A percentile compares a stretch with the other conserved stretches of the same genome.
Conservation (phyloP, 2,329 filamentous ascomycete genomes). For the Neopestalotiopsis clavispora region DNA sequence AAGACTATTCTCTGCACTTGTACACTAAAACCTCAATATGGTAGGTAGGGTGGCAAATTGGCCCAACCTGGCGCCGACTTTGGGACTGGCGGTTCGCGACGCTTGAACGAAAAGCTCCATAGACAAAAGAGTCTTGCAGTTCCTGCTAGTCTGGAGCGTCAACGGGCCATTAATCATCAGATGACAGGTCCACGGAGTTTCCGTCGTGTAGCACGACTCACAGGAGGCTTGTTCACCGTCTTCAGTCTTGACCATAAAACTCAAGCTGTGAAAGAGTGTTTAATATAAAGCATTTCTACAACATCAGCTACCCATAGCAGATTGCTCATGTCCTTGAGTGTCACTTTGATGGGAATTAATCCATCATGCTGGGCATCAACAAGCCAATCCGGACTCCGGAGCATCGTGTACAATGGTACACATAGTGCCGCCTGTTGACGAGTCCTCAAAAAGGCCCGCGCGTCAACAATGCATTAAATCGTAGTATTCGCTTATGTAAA, state of each 20-base stretch:
- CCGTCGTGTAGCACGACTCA: background rate
- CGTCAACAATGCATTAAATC: background rate
- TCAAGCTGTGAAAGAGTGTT: too few species aligned
- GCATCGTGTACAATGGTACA: too few species aligned
- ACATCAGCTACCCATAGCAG: too few species aligned
- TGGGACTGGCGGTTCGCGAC: background rate
- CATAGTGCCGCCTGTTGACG: background rate
- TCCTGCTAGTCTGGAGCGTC: background rate
- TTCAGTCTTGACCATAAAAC: background rate
- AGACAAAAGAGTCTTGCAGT: background rate
- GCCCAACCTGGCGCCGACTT: background rate
- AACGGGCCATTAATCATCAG: background rate
- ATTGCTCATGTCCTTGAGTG: too few species aligned
- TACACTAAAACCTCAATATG: background rate
- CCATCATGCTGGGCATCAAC: too few species aligned
- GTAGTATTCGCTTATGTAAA: background rate
- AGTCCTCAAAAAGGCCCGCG: background rate
- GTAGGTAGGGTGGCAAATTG: background rate
- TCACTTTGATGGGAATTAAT: too few species aligned
- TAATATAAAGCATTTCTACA: too few species aligned
- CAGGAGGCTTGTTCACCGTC: background rate
- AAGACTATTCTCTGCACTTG: background rate
- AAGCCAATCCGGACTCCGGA: too few species aligned
- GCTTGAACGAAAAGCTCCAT: background rate
- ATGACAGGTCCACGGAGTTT: background rate